Evolutionary conservation across 345 rosid genomes (phyloP).

Genomic region (Physaria fendleri): DNA sequence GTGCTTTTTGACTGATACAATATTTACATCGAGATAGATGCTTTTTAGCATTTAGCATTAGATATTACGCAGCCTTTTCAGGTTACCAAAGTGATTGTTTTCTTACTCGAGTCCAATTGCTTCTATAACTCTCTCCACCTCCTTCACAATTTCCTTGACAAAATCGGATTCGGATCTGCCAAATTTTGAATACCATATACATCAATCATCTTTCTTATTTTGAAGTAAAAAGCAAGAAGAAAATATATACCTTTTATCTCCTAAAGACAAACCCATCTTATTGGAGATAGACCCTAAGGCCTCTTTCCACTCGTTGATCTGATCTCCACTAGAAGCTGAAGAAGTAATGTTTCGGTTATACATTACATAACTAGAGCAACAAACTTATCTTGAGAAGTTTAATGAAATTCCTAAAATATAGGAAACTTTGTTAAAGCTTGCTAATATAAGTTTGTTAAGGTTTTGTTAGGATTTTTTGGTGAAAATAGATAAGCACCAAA

Average conservation of each 20-base stretch:
- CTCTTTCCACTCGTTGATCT: neutral
- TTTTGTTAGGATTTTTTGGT: too few relatives aligned
- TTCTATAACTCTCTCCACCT: neutral
- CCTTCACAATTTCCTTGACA: conserved; percentile 11
- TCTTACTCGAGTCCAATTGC: neutral
- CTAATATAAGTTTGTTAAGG: too few relatives aligned
- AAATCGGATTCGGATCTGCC: conserved; percentile 21
- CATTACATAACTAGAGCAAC: too few relatives aligned
- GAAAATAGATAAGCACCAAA: too few relatives aligned
- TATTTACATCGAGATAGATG: too few relatives aligned
- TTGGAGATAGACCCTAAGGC: neutral
- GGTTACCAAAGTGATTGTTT: neutral
- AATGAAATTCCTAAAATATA: too few relatives aligned
- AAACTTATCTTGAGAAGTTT: too few relatives aligned
- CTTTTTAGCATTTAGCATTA: too few relatives aligned
- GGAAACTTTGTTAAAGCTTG: too few relatives aligned
- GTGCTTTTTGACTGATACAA: too few relatives aligned
- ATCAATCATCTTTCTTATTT: neutral
- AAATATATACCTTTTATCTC: neutral
- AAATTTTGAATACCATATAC: neutral
- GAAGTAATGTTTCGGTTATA: too few relatives aligned
- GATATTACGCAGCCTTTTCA: too few relatives aligned
- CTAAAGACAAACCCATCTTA: neutral
- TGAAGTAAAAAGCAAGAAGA: neutral
- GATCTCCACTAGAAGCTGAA: neutral